These are phyloP conservation scores for Microdochium bolleyi DNA, from an alignment of 2,329 filamentous ascomycete species.

Conservation along the genomic window DNA sequence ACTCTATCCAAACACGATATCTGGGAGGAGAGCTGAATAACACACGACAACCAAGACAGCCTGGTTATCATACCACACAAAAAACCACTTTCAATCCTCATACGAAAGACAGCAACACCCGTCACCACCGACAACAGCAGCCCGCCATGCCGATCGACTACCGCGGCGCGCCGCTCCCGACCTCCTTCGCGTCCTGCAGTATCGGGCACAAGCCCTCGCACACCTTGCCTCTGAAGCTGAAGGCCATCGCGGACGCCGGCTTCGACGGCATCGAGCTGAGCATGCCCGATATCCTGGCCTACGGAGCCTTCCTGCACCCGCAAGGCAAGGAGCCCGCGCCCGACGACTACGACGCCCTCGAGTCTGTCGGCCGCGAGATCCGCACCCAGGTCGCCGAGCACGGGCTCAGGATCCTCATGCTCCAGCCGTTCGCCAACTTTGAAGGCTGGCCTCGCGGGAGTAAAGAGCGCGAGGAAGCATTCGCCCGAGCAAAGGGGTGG, in stretches of 20 bases:
- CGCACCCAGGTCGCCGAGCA: constrained; percentile 44
- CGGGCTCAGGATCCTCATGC: constrained; percentile 55
- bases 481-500: constrained; percentile 57
- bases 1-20: no score
- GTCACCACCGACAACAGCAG: background rate
- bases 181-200: constrained; percentile 20
- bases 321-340: constrained; percentile 41
- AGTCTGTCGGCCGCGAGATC: constrained; percentile 44
- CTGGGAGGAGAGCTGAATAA: no score
- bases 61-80: no score
- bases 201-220: constrained; percentile 24
- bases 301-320: constrained; percentile 35
- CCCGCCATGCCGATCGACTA: constrained; percentile 16
- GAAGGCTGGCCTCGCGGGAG: constrained; percentile 62
- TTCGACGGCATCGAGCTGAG: constrained; percentile 67
- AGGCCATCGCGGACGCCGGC: constrained; percentile 54
- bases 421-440: constrained; percentile 71
- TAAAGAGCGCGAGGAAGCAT: constrained; percentile 51
- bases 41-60: no score
- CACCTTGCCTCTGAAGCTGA: constrained; percentile 50
- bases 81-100: no score
- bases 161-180: constrained; percentile 12
- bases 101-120: background rate
- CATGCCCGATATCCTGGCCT: constrained; percentile 63
- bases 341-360: constrained; percentile 52